Evolutionary conservation across 805 yeast species (phyloP).

Genomic region (Priceomyces fermenticarens): DNA sequence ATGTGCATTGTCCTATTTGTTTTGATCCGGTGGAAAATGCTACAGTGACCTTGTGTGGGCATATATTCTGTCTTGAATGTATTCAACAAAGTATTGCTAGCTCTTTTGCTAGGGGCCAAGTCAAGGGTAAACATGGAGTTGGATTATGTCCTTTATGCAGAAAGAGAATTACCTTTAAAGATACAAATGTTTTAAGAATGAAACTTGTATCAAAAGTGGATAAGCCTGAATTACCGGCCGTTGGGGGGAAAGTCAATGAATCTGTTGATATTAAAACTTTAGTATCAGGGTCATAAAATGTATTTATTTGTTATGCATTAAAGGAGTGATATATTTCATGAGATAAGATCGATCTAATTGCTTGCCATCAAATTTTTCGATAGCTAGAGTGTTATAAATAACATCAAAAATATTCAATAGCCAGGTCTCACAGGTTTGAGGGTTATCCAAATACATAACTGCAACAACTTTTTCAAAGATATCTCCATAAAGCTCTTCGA

Average conservation of each 20-base stretch:
- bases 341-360: constrained; percentile 3
- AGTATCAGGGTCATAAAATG: neutral
- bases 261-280: constrained; percentile 2
- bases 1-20: constrained; percentile 43
- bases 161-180: constrained; percentile 36
- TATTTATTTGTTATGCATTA: neutral
- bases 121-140: constrained; percentile 31
- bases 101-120: constrained; percentile 43
- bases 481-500: constrained; percentile 10
- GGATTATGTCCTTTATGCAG: constrained; percentile 46
- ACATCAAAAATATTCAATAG: constrained; percentile 7
- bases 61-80: constrained; percentile 41
- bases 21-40: constrained; percentile 39
- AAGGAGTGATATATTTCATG: neutral
- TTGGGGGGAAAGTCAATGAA: constrained; percentile 1
- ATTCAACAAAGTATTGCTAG: constrained; percentile 38
- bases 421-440: constrained; percentile 8
- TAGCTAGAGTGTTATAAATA: constrained; percentile 5
- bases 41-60: constrained; percentile 43
- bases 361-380: constrained; percentile 6
- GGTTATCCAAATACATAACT: constrained; percentile 8
- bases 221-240: constrained; percentile 13
- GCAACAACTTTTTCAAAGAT: constrained; percentile 11
- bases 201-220: constrained; percentile 11
- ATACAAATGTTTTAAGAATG: constrained; percentile 25